Conservation (phyloP, 805 yeast species). For the Metschnikowia vanudenii region DNA sequence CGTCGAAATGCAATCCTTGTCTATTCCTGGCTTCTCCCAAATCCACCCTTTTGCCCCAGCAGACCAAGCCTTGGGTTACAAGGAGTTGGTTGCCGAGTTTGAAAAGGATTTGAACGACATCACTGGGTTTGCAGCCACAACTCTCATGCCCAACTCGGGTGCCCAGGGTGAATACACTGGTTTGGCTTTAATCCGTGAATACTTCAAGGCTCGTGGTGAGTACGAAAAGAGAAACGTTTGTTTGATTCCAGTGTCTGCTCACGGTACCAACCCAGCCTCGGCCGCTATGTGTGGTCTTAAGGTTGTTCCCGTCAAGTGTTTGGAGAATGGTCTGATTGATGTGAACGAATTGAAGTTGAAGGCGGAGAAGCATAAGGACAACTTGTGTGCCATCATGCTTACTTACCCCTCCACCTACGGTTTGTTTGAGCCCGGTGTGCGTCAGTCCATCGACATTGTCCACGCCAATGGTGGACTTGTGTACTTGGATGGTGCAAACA, state of each 20-base stretch:
- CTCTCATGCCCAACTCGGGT: constrained; percentile 95
- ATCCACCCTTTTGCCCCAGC: constrained; percentile 92
- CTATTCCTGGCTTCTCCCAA: constrained; percentile 89
- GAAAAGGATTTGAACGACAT: constrained; percentile 85
- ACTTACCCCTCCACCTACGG: constrained; percentile 98
- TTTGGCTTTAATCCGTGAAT: constrained; percentile 77
- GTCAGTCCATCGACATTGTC: constrained; percentile 78
- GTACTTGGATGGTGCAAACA: constrained; percentile 97
- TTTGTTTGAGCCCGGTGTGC: constrained; percentile 88
- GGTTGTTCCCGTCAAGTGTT: constrained; percentile 90
- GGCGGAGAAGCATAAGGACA: constrained; percentile 64
- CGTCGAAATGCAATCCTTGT: constrained; percentile 88
- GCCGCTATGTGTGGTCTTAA: constrained; percentile 96
- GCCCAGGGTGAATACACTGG: constrained; percentile 99
- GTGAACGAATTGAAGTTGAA: constrained; percentile 69
- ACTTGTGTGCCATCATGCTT: constrained; percentile 89
- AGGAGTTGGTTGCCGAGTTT: constrained; percentile 69
- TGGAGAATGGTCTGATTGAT: constrained; percentile 82
- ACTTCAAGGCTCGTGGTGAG: constrained; percentile 69
- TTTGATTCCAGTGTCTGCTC: constrained; percentile 95
- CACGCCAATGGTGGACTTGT: constrained; percentile 92
- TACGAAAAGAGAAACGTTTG: constrained; percentile 72
- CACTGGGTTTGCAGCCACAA: constrained; percentile 89
- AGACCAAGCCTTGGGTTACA: constrained; percentile 86
- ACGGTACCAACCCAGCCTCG: constrained; percentile 98